phyloP scores from a whole-genome alignment of 257 asterid species.

The Lavandula angustifolia region DNA sequence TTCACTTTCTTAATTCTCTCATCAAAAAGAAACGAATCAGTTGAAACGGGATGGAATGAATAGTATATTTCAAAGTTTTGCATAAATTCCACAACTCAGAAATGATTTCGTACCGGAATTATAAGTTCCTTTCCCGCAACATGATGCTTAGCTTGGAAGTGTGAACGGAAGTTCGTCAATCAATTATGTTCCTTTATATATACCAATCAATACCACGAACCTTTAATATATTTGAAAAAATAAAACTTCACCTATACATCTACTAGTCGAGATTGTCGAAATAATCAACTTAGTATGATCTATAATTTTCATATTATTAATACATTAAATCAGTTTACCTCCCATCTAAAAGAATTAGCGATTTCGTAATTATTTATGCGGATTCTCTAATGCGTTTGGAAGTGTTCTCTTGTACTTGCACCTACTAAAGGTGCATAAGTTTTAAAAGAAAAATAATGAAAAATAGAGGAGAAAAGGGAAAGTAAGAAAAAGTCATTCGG shows the following conservation, averaged over 20 bases:
- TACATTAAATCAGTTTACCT: too few relatives aligned
- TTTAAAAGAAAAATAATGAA: not conserved
- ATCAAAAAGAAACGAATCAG: too few relatives aligned
- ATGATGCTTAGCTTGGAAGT: slow-evolving; percentile 28
- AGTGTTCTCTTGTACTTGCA: not conserved
- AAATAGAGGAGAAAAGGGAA: not conserved
- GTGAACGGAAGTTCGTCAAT: slow-evolving; percentile 16
- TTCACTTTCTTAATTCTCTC: too few relatives aligned
- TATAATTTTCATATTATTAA: too few relatives aligned
- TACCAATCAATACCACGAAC: slow-evolving; percentile 1
- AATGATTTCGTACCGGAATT: too few relatives aligned
- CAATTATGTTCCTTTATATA: slow-evolving; percentile 6
- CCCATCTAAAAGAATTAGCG: too few relatives aligned
- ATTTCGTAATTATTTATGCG: too few relatives aligned
- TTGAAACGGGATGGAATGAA: too few relatives aligned
- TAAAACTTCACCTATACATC: too few relatives aligned
- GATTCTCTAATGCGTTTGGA: not conserved
- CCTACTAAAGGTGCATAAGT: not conserved
- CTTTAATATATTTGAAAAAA: too few relatives aligned
- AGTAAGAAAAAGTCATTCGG: not conserved
- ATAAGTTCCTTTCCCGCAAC: slow-evolving; percentile 7
- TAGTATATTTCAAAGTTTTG: not conserved
- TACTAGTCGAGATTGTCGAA: too few relatives aligned
- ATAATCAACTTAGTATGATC: too few relatives aligned
- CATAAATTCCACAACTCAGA: not conserved